Evolutionary conservation across 768 basidiomycete species (phyloP).

Genomic region (Pholiota molesta): DNA sequence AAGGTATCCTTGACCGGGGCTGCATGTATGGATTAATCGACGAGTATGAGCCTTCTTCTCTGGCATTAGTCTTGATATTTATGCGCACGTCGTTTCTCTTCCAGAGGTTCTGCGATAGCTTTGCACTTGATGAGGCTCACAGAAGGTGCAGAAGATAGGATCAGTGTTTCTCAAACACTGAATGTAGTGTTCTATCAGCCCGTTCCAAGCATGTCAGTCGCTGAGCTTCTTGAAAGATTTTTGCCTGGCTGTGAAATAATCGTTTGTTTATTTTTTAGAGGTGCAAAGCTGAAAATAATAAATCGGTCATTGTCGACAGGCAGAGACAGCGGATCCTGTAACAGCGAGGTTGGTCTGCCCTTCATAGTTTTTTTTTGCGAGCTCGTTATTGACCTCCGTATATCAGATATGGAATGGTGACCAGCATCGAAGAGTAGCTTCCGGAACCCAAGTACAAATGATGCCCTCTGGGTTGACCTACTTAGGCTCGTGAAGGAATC

Average conservation of each 20-base stretch:
- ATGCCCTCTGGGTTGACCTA: constrained; percentile 2
- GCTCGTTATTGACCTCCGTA: neutral
- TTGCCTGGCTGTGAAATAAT: neutral
- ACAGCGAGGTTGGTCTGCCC: constrained; percentile 22
- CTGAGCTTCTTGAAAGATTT: neutral
- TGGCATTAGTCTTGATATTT: neutral
- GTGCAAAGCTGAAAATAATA: constrained; percentile 20
- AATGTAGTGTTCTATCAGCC: constrained; percentile 22
- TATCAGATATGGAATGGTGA: constrained; percentile 28
- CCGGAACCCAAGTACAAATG: constrained; percentile 22
- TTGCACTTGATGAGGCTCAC: constrained; percentile 18
- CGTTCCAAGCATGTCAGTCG: constrained; percentile 16
- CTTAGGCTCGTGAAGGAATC: too few species aligned
- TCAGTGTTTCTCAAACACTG: constrained; percentile 25
- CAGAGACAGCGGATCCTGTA: constrained; percentile 21
- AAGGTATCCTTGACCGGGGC: constrained; percentile 18
- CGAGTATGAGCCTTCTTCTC: constrained; percentile 18
- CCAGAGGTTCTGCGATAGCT: constrained; percentile 25
- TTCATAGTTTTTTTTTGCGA: neutral
- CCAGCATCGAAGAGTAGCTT: constrained; percentile 23
- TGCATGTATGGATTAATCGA: constrained; percentile 22
- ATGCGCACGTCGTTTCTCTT: neutral
- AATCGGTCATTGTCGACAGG: constrained; percentile 27
- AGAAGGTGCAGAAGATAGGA: constrained; percentile 12
- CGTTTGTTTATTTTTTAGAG: constrained; percentile 6